A percentile compares a stretch with the other conserved stretches of the same genome.
Conservation (phyloP, 1,139 yeast genomes). For the Suhomyces atakaporum region DNA sequence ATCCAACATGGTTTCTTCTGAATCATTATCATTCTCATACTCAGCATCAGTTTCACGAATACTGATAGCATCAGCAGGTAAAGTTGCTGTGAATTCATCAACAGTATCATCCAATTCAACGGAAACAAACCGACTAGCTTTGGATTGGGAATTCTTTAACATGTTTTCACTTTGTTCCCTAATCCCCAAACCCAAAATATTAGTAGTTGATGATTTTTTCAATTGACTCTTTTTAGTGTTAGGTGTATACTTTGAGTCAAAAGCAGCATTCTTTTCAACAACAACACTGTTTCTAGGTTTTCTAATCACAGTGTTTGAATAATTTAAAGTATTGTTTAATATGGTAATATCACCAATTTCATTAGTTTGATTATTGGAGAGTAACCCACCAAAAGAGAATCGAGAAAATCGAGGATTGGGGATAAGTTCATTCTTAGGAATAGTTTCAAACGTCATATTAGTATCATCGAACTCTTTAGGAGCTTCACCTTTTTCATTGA, state of each 20-base stretch:
- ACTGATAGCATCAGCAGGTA: constrained; percentile 11
- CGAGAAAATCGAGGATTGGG: constrained; percentile 51
- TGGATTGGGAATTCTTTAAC: constrained; percentile 11
- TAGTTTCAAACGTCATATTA: constrained; percentile 11
- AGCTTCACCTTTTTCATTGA: constrained; percentile 1
- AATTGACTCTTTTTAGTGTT: constrained; percentile 20
- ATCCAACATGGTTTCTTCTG: constrained; percentile 27
- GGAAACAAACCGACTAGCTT: constrained; percentile 11
- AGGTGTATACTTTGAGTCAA: constrained; percentile 7
- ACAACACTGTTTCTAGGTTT: constrained; percentile 15
- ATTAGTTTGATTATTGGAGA: constrained; percentile 18
- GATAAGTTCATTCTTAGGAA: constrained; percentile 26
- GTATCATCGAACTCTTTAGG: constrained; percentile 8
- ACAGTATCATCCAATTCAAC: constrained; percentile 10
- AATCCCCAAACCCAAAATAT: constrained; percentile 38
- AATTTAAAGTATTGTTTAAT: constrained; percentile 27
- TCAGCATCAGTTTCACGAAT: constrained; percentile 13
- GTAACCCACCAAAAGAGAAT: constrained; percentile 45
- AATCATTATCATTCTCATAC: constrained; percentile 20
- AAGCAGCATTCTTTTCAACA: constrained; percentile 10
- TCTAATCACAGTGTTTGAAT: constrained; percentile 32
- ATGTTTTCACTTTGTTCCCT: constrained; percentile 6
- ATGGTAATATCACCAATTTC: constrained; percentile 34
- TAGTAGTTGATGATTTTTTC: constrained; percentile 27
- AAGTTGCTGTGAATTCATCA: constrained; percentile 11